Base-by-base conservation (phyloP, 2,329 filamentous ascomycete genomes). In the Nothomitra cinnamomea region DNA sequence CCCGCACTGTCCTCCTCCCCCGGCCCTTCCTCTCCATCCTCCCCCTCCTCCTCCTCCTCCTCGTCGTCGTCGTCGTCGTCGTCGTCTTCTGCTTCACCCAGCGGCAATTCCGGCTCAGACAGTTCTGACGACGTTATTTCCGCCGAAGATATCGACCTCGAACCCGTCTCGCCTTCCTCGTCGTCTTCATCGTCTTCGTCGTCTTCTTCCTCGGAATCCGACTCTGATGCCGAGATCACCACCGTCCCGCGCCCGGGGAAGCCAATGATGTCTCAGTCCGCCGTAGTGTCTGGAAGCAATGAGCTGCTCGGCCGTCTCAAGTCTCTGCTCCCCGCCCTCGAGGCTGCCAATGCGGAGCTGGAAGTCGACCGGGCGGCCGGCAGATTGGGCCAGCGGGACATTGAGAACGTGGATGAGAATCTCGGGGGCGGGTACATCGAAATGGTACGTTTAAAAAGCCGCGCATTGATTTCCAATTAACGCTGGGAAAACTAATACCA, bases 301-400 rank as follows among this genome's bases (percentile, higher is more conserved):
- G 43, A 43, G 17, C 52, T 61, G 15, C 55, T 59, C 28, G n/a
- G 36, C 19, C 52, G 52, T 10, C 36, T 60, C 56, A 36, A 66
- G 68, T 60, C 63, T 19, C 70, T 72, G 54, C 59, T 72, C 28
- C 70, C 70, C 4, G 60, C 67, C 41, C 55, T 73, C 28, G 65
- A 65, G 53, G 67, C 66, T 19, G 69, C 70, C 8, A 72, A 72
- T 55, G 63, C 66, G 35, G 62, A 67, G 53, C 61, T 73, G 12
- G 68, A 71, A 56, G 60, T 57, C 6, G 66, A 70, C 56, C 64
- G 65, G 36, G 60, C 60, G 25, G 64, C 63, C 0, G 70, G 70
- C 1, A 69, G 62, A 21, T 57, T 72, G 32, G 61, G 60, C 21
- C 60, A 63, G 3, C 59, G 62, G 49, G 61, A 62, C 28, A 66